Evolutionary conservation across 2,329 filamentous ascomycete genomes (phyloP), one percentile per base, ranked within the genome.

Genomic region (Pseudocercospora musae): DNA sequence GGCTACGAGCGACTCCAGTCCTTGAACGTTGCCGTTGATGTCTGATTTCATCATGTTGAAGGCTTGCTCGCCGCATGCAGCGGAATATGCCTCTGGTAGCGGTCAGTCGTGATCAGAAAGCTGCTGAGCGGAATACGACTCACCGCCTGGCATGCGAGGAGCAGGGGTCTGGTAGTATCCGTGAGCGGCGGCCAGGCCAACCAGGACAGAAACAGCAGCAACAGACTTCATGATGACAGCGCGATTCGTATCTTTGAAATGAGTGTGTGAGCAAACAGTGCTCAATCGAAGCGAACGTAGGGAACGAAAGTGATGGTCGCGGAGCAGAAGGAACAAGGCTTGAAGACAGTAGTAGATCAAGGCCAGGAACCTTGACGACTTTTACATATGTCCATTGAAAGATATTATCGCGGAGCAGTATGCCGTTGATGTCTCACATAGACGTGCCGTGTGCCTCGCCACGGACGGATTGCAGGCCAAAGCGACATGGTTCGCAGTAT

Each of bases 11-110:
- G 85, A 81, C 48, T 84, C 76, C 66, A 83, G 77, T 61, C 80
- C 80, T 73, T 87, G 84, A 66, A 86, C 75, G 73, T 86, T 86
- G 68, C 83, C 83, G 73, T 82, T 82, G 72, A 80, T 78, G 78
- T 86, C 84, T 15, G 80, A 77, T 37, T 67, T 65, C 75, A 84
- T 80, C 75, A 82, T 82, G 77, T 78, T 78, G 75, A 78, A 80
- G 69, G 84, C 79, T 73, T 85, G 83, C 64, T 80, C 70, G 59
- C 84, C 84, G 67, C 84, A 87, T 59, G 81, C 80, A 13, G 78
- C 72, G 64, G 77, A 70, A 78, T 84, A 82, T 20, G 82, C 82
- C 2, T 33, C 52, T 54, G 52, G 1, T 54, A 1, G 1, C 7
- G 18, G 3, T 54, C 21, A 54, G 52, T 31, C 8, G 15, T 52